These are phyloP conservation scores for Schizosaccharomyces osmophilus DNA, from an alignment of 805 yeast genomes.

Conservation along the genomic window DNA sequence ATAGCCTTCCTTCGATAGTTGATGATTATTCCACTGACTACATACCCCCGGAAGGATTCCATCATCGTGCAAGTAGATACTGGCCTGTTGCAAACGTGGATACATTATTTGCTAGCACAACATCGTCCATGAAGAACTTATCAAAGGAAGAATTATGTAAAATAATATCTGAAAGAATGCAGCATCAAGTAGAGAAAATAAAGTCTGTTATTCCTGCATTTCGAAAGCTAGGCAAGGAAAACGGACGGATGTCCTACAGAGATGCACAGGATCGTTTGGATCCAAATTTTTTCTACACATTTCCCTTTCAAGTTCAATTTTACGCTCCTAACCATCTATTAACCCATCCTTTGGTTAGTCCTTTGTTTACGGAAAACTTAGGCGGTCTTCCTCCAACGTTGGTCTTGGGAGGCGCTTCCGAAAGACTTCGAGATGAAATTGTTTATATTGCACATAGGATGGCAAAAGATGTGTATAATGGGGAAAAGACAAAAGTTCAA, in stretches of 20 bases:
- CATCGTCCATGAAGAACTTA: not conserved
- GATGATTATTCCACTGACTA: not conserved
- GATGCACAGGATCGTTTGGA: not conserved
- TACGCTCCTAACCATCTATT: not conserved
- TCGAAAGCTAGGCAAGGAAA: not conserved
- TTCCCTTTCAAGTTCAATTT: not conserved
- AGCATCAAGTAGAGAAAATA: not conserved
- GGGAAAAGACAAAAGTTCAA: not conserved
- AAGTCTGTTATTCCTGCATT: not conserved
- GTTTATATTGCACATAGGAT: not conserved
- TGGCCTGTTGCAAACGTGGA: not conserved
- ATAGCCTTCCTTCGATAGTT: conserved; percentile 6
- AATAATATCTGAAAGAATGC: not conserved
- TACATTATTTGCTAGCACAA: not conserved
- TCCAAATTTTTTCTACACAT: not conserved
- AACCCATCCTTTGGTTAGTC: not conserved
- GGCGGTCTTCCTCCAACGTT: not conserved
- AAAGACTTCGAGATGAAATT: not conserved
- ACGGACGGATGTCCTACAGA: not conserved
- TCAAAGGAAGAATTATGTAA: not conserved
- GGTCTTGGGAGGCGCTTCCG: not conserved
- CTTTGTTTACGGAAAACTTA: not conserved
- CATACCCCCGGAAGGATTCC: not conserved
- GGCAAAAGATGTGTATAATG: not conserved
- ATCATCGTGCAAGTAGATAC: not conserved